Percentiles rank a stretch among this genome's conserved stretches.
phyloP scores from a whole-genome alignment of 169 alveolate species.

The Plasmodium vivax region DNA sequence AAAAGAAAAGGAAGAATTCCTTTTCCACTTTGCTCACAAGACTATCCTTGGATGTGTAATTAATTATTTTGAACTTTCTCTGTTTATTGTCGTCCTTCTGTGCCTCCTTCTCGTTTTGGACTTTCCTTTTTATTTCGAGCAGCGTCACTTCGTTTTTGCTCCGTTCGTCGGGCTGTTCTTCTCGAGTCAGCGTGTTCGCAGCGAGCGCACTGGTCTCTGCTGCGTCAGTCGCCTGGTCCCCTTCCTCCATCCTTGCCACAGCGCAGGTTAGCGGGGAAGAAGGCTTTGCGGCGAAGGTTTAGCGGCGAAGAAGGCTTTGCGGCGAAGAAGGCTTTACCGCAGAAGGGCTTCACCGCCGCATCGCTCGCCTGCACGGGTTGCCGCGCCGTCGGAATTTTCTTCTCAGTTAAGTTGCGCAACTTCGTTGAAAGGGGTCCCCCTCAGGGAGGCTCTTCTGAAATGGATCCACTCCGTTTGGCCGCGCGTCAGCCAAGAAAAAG shows the following conservation, averaged over 20 bases:
- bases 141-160: slow-evolving; percentile 32
- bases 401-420: not conserved
- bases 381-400: not conserved
- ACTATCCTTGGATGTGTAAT: slow-evolving; percentile 73
- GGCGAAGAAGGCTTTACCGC: no score
- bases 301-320: not conserved
- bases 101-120: slow-evolving; percentile 65
- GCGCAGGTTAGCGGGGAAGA: not conserved
- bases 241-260: not conserved
- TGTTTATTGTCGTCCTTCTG: slow-evolving; percentile 44
- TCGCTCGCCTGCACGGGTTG: not conserved
- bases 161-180: not conserved
- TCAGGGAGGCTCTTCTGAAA: not conserved
- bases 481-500: not conserved
- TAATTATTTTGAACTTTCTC: slow-evolving; percentile 57
- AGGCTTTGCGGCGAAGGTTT: not conserved
- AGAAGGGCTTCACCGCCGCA: not conserved
- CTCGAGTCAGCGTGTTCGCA: not conserved
- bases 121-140: slow-evolving; percentile 73
- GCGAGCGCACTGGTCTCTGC: not conserved
- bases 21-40: slow-evolving; percentile 30
- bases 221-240: not conserved
- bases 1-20: slow-evolving; percentile 61
- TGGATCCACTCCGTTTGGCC: not conserved
- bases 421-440: not conserved